A percentile compares a stretch with the other conserved stretches of the same genome.
These are phyloP conservation scores for Carnegiea gigantea DNA, from an alignment of 179 eudicot species.

Conservation along the genomic window DNA sequence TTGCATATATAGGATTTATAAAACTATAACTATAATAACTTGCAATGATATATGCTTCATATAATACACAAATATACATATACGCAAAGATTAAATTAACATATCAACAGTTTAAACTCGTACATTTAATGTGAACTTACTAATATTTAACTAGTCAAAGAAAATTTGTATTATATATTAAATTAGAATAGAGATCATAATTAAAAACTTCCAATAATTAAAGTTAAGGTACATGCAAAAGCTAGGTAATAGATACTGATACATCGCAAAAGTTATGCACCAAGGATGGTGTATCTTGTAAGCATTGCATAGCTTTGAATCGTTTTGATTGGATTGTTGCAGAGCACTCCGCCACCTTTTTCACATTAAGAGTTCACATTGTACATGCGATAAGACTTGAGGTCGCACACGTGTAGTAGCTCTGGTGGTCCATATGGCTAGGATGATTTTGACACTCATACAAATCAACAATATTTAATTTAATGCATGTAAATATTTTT, in stretches of 20 bases:
- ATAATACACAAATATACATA: neutral
- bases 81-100: neutral
- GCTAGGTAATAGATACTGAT: neutral
- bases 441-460: no score
- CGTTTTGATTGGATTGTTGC: slow-evolving; percentile 21
- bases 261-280: neutral
- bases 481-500: no score
- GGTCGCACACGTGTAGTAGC: slow-evolving; percentile 19
- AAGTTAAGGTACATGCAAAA: no score
- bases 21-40: no score
- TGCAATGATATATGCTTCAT: no score
- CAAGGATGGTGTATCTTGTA: slow-evolving; percentile 12
- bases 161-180: no score
- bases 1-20: no score
- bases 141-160: no score
- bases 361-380: slow-evolving; percentile 19
- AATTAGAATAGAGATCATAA: no score
- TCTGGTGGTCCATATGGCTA: slow-evolving; percentile 16
- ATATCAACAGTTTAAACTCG: neutral
- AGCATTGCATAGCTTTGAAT: slow-evolving; percentile 13
- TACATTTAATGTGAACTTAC: neutral
- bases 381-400: slow-evolving; percentile 7
- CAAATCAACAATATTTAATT: no score
- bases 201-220: no score
- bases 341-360: slow-evolving; percentile 12